Evolutionary conservation across 2,329 filamentous ascomycete species (phyloP), one percentile per base, ranked within the genome.

Genomic region (Sporothrix pseudoabietina): DNA sequence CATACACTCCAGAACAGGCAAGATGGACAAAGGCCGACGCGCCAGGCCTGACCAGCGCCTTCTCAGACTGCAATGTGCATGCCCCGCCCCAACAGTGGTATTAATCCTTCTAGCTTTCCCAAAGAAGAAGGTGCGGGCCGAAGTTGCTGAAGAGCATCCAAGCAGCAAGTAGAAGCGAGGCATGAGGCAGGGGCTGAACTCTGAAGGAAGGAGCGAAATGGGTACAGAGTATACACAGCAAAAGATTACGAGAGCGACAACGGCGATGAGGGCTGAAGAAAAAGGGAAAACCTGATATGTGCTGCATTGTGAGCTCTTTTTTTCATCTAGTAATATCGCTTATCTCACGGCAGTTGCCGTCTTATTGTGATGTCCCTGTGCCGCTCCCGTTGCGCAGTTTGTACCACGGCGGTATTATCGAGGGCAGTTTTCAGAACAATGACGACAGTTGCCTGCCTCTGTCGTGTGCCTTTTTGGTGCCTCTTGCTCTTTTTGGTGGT

Each of bases 91-190:
- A 22, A 22, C 14, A 44, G 59, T 26, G 19, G 35, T 65, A 22
- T 63, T 63, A 22, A 41, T 41, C 19, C 59, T 63, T 19, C 35
- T 16, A 63, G 47, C 49, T 55, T 44, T 70, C 68, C 68, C 52
- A 59, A 47, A 70, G 52, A 44, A 71, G 54, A 71, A 71, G 69
- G 69, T 59, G 52, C 35, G 12, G 3, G 22, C 35, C 63, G 6
- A 16, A 30, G 30, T 30, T 14, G 16, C 22, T 66, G 41, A 63
- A 63, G 59, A 63, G 19, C 59, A 19, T 26, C 59, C 35, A 49
- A 66, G 22, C n/a, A 44, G 35, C 63, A 66, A 66, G 22, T 66
- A 12, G 41, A 66, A 66, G 39, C 22, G 22, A 47, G 39, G 35
- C 5, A 7, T 12, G 47, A 16, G 47, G 26, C 22, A 55, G 16